phyloP scores from a whole-genome alignment of 2,329 filamentous ascomycete species.

The Botrytis porri region DNA sequence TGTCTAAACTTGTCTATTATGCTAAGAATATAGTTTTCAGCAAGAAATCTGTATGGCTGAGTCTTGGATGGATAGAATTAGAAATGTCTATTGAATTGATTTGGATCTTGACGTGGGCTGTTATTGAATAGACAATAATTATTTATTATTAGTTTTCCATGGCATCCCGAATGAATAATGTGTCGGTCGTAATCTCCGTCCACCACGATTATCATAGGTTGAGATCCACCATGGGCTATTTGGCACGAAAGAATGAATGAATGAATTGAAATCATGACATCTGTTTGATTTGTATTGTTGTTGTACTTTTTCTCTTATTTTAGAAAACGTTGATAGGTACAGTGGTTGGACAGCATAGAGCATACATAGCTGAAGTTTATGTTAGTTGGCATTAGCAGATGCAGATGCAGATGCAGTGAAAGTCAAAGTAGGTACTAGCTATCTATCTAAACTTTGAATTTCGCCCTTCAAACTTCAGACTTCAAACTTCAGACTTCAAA shows the following conservation, averaged over 20 bases:
- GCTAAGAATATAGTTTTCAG: background rate
- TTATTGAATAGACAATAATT: background rate
- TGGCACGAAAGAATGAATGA: background rate
- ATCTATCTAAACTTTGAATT: background rate
- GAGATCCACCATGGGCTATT: background rate
- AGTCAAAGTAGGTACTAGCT: background rate
- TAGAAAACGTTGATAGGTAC: background rate
- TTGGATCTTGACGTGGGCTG: background rate
- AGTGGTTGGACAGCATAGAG: background rate
- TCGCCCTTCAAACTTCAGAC: background rate
- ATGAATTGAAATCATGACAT: background rate
- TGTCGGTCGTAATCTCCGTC: background rate
- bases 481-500: background rate
- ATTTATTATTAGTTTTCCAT: background rate
- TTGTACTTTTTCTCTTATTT: background rate
- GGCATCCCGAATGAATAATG: background rate
- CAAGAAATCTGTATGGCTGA: background rate
- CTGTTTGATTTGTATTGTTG: background rate
- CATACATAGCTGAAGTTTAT: conserved; percentile 11
- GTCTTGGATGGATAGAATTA: background rate
- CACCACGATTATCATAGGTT: background rate
- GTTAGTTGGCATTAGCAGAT: conserved; percentile 3
- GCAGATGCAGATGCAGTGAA: conserved; percentile 5
- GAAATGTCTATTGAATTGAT: conserved; percentile 2
- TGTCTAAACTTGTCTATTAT: background rate